Percentiles rank a stretch among this genome's conserved stretches.
phyloP scores from a whole-genome alignment of 2,329 filamentous ascomycete genomes.

The Aureobasidium uvarum region DNA sequence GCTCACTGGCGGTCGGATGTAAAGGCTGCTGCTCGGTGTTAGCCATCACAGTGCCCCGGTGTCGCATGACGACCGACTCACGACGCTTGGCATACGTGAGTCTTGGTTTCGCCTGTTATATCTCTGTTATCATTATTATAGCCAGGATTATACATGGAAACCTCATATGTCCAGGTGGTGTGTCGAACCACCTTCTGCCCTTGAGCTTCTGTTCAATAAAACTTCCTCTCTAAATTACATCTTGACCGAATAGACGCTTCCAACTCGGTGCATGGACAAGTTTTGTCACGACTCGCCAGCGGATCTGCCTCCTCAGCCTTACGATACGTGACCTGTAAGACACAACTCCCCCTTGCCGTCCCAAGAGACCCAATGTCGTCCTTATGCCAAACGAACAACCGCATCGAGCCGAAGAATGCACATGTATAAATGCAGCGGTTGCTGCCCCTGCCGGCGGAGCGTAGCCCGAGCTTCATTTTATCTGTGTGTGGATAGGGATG shows the following conservation, averaged over 20 bases:
- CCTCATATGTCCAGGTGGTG: background rate
- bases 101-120: background rate
- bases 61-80: slow-evolving; percentile 14
- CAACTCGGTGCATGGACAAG: background rate
- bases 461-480: background rate
- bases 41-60: slow-evolving; percentile 2
- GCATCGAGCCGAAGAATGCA: background rate
- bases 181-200: no score
- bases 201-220: background rate
- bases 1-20: background rate
- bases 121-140: background rate
- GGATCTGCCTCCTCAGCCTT: background rate
- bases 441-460: background rate
- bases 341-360: background rate
- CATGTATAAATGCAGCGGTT: background rate
- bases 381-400: background rate
- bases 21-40: background rate
- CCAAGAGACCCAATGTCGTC: background rate
- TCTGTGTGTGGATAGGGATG: background rate
- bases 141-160: background rate
- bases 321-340: background rate
- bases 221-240: background rate
- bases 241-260: background rate
- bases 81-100: background rate
- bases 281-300: background rate